Conservation (phyloP, 768 basidiomycete genomes). For the Gloeophyllum trabeum region DNA sequence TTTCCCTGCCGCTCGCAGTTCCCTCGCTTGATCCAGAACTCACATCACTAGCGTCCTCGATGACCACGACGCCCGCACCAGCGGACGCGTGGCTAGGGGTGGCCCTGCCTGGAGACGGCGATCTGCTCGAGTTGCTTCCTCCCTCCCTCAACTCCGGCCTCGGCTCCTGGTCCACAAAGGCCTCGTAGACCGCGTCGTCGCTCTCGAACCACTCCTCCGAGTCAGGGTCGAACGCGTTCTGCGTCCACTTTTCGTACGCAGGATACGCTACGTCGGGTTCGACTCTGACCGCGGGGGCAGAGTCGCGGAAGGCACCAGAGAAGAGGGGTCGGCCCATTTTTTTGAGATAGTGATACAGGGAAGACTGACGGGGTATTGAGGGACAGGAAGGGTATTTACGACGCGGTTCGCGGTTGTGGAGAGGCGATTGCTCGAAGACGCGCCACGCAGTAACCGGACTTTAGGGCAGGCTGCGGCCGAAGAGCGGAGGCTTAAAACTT, state of each 20-base stretch:
- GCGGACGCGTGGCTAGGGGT: neutral
- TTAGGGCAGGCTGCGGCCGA: too few species aligned
- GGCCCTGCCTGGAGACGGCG: too few species aligned
- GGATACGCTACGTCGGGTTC: constrained; percentile 5
- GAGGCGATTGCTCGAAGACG: too few species aligned
- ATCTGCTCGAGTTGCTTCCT: neutral
- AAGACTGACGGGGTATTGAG: too few species aligned
- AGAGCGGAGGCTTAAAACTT: too few species aligned
- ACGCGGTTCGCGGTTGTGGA: too few species aligned
- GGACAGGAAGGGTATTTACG: too few species aligned
- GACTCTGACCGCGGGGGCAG: constrained; percentile 6
- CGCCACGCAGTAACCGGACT: too few species aligned
- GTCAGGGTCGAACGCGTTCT: constrained; percentile 68
- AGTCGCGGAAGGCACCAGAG: constrained; percentile 6
- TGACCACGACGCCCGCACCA: neutral
- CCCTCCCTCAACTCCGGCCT: constrained; percentile 1
- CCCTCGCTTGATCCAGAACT: constrained; percentile 25
- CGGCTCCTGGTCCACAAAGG: constrained; percentile 27
- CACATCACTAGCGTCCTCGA: constrained; percentile 1
- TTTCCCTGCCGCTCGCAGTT: constrained; percentile 33
- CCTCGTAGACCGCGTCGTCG: constrained; percentile 52
- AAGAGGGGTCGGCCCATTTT: constrained; percentile 12
- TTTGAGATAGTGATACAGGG: too few species aligned
- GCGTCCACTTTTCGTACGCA: constrained; percentile 48
- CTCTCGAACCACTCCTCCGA: constrained; percentile 64